Evolutionary conservation across 2,329 filamentous ascomycete genomes (phyloP), one percentile per base, ranked within the genome.

Genomic region (Colletotrichum sojae): DNA sequence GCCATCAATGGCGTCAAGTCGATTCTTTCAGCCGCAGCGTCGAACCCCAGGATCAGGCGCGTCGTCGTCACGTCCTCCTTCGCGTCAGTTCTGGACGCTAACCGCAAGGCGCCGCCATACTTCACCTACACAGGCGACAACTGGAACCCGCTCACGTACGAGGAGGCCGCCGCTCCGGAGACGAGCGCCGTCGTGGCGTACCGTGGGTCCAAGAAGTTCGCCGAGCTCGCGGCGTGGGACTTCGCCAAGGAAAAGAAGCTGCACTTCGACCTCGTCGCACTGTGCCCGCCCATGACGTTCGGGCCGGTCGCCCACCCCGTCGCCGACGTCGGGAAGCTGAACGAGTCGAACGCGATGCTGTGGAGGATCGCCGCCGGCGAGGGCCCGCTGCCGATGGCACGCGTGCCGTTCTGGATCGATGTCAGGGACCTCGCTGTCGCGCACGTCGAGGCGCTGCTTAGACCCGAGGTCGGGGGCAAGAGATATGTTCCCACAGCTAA

Each of bases 31-130:
- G 80, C 81, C 1, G 71, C 76, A 0, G 73, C 75, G 5, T 49
- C 67, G 4, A 71, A 69, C 31, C 64, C 72, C 1, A 69, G 58
- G 1, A 73, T 81, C 39, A 74, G 70, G 13, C 77, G 78, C 6
- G 51, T 83, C 43, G 80, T 90, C 52, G 86, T 92, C 71, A 92
- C 90, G 0, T 91, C 89, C 3, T 92, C 89, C 2, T 92, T 92
- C 73, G 90, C 90, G n/a, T 83, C 89, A 0, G 90, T 92, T 18
- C 74, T 91, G 56, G 83, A 91, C 72, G 72, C 79, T 1, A 74
- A 73, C 51, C 83, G 85, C 63, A 84, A 84, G 25, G 81, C 78
- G 27, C 82, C 83, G 70, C 83, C 86, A 0, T 84, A 81, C 40
- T 85, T 88, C 72, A 83, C 79, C 2, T 89, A 89, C 75, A 84